Percentiles rank a stretch among this genome's conserved stretches.
Conservation (phyloP, 169 alveolate genomes). For the Eimeria brunetti region DNA sequence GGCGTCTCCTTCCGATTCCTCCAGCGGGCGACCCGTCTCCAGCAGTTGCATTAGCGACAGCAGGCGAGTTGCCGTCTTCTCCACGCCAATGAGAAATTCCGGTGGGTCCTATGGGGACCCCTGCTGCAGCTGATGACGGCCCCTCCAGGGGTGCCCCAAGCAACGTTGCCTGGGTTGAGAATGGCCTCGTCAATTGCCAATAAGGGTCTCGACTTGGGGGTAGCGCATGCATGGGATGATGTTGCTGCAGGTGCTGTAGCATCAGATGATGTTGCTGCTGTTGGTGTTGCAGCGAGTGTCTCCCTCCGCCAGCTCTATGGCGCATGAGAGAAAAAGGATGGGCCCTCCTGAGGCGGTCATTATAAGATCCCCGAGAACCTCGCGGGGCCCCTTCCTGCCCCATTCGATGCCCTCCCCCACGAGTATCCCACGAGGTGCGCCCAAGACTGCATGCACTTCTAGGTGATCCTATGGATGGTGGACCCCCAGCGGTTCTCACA, state of each 20-base stretch:
- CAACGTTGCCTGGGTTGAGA: conserved; percentile 49
- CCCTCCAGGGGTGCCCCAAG: conserved; percentile 62
- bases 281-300: conserved; percentile 43
- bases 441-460: conserved; percentile 63
- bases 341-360: conserved; percentile 59
- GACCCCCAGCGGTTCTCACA: conserved; percentile 48
- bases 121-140: conserved; percentile 31
- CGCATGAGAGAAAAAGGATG: conserved; percentile 43
- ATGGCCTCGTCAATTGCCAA: conserved; percentile 38
- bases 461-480: conserved; percentile 62
- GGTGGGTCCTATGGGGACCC: conserved; percentile 18
- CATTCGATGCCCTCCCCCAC: conserved; percentile 58
- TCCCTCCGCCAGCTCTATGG: conserved; percentile 51
- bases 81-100: conserved; percentile 22
- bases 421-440: conserved; percentile 65
- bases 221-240: conserved; percentile 24
- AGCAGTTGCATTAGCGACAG: conserved; percentile 35
- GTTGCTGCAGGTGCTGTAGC: conserved; percentile 66
- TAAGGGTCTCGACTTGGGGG: conserved; percentile 70
- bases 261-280: conserved; percentile 8
- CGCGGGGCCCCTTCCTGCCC: conserved; percentile 62
- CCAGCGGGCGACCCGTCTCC: conserved; percentile 54
- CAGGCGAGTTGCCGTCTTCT: conserved; percentile 20
- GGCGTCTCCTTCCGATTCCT: conserved; percentile 27
- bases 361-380: conserved; percentile 49